phyloP scores from a whole-genome alignment of 441 rosid species.

The Adansonia rubrostipa region DNA sequence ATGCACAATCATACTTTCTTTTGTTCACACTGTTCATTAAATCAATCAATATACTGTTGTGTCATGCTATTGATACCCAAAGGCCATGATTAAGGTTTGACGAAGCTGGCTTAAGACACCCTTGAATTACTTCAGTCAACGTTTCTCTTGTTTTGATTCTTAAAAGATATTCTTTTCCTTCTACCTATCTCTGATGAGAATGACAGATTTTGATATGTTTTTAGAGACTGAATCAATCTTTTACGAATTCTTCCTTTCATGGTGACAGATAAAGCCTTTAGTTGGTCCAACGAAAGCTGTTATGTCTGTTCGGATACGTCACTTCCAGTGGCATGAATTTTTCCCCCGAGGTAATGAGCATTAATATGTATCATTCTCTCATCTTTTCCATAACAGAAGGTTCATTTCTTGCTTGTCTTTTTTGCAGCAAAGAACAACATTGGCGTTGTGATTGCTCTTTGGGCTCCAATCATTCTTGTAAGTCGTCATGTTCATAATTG shows the following conservation, averaged over 20 bases:
- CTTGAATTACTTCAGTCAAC: not conserved
- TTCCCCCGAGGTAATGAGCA: conserved; percentile 81
- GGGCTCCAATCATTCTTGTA: conserved; percentile 99
- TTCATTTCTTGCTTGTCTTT: conserved; percentile 30
- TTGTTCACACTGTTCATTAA: not conserved
- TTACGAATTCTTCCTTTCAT: conserved; percentile 23
- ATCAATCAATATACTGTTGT: not conserved
- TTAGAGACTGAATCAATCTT: not conserved
- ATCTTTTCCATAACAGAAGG: not conserved
- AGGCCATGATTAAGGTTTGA: conserved; percentile 1
- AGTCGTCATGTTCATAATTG: conserved; percentile 23
- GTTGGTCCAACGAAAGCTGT: conserved; percentile 89
- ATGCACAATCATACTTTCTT: not conserved
- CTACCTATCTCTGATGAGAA: not conserved
- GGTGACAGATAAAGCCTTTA: conserved; percentile 89
- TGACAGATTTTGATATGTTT: conserved; percentile 1
- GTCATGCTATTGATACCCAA: not conserved
- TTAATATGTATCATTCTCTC: conserved; percentile 23
- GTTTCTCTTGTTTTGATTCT: not conserved
- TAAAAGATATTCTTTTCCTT: not conserved
- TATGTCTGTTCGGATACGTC: conserved; percentile 65
- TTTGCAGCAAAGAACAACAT: conserved; percentile 93
- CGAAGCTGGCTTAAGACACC: conserved; percentile 32
- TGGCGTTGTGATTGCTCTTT: conserved; percentile 92
- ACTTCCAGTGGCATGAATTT: conserved; percentile 95